Base-by-base conservation (phyloP, 331 rosid genomes). In the Saraca asoca region DNA sequence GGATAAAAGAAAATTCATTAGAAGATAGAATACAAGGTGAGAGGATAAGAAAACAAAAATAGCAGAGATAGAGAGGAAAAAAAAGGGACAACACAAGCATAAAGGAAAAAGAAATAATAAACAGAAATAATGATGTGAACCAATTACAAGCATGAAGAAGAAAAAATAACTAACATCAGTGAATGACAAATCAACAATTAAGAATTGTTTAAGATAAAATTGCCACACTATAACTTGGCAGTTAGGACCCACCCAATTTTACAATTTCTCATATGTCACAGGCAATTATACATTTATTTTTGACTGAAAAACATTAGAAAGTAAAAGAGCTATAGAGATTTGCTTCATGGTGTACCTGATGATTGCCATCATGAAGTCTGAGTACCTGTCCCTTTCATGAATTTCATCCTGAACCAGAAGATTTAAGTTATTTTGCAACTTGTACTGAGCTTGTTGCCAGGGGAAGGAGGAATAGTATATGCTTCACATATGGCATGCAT, bases 381-480 rank as follows among this genome's bases (percentile, higher is more conserved):
- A 86, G 80, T 79, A 79, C 48, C 89, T 86, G 76, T 94, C 97
- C 79, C 99, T 85, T 86, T 94, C 99, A 80, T 94, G 99, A 84
- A 94, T 82, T 85, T 94, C 99, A 72, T 94, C 99, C 99, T 94
- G 81, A 76, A 75, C 60, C 75, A 62, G 31, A 67, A 44, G 51
- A 31, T 53, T 74, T 58, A 70, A 57, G 39, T 59, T 19, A 20
- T 54, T 70, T 49, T 55, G 41, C 62, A 49, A 42, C 48, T 42
- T 45, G 54, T 29, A 55, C 68, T 24, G 3, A 24, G 31, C 31
- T 24, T 24, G 2, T 24, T 3, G 3, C 31, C 31, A 24, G 3
- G 31, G 2, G 1, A 59, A 65, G 68, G 16, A 65, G 62, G 59
- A 39, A 33, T 33, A 56, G 7, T 20, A 66, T 53, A 61, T 29